Evolutionary conservation across 139 green algal species (phyloP).

Genomic region (Closterium sp.): DNA sequence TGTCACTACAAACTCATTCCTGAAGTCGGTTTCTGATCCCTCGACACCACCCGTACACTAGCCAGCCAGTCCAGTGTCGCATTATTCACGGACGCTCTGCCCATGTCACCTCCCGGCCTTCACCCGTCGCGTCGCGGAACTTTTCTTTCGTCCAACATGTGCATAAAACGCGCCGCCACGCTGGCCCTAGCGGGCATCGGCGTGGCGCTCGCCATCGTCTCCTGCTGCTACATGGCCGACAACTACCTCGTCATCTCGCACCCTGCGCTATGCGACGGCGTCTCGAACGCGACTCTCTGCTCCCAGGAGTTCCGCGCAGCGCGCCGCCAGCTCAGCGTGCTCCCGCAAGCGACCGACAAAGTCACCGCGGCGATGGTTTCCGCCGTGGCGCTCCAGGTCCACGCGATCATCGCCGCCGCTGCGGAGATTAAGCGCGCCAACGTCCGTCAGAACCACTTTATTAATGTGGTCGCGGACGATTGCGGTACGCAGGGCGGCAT

Average conservation of each 20-base stretch:
- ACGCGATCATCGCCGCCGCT: not conserved
- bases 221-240: not conserved
- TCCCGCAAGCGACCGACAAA: not conserved
- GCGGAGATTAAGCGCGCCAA: not conserved
- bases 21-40: no score
- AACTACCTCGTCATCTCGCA: not conserved
- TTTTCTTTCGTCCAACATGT: not conserved
- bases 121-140: no score
- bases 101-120: no score
- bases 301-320: not conserved
- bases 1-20: no score
- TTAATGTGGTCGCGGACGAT: not conserved
- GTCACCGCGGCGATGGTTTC: not conserved
- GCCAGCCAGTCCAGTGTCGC: no score
- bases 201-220: not conserved
- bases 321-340: not conserved
- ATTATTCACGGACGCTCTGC: no score
- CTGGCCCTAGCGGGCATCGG: not conserved
- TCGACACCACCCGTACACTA: no score
- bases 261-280: not conserved
- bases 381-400: not conserved
- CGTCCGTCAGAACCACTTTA: not conserved
- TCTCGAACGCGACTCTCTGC: not conserved
- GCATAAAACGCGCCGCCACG: not conserved
- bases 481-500: not conserved